Evolutionary conservation across 1,284 basidiomycete species (phyloP), one percentile per base, ranked within the genome.

Genomic region (Cystobasidium pallidum): DNA sequence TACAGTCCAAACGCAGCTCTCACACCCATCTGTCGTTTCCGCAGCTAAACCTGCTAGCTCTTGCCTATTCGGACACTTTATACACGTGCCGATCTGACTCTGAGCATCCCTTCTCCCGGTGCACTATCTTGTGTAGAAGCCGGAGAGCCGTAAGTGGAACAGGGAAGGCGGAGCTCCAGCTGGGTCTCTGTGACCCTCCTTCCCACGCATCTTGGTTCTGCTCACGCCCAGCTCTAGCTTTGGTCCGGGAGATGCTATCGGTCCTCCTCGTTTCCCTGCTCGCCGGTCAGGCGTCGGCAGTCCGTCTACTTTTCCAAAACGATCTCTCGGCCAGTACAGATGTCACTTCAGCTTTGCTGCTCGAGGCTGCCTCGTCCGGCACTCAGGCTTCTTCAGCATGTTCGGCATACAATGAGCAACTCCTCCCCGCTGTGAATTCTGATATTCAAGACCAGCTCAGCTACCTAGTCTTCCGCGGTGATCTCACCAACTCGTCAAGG

Each of bases 241-340:
- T 1, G 7, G n/a, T 61, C 7, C 19, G 39, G 45, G 34, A 21
- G 3, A 36, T 51, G 45, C 43, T 64, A 7, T 47, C 47, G 11
- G 19, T 32, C 21, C 28, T 64, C 11, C 62, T 64, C 34, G 15
- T 64, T 3, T 36, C 62, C 17, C 34, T 64, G 19, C 62, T 51
- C 19, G 43, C 32, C 26, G 17, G n/a, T 32, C 45, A 41, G 45
- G 47, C 62, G 17, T 51, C 67, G 15, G 57, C 61, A 36, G 55
- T 70, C 19, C 73, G 77, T 26, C 73, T 77, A 61, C 77, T 78
- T 47, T 75, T 59, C 51, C 77, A 77, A 66, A 78, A 78, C 49
- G 77, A 78, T 54, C 75, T 78, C 28, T 73, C 73, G 64, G 70
- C 26, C 52, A 74, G 73, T 43, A 58, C 74, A 30, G 68, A 72